Conservation (phyloP, 2,329 filamentous ascomycete species). For the Zopfia rhizophila region DNA sequence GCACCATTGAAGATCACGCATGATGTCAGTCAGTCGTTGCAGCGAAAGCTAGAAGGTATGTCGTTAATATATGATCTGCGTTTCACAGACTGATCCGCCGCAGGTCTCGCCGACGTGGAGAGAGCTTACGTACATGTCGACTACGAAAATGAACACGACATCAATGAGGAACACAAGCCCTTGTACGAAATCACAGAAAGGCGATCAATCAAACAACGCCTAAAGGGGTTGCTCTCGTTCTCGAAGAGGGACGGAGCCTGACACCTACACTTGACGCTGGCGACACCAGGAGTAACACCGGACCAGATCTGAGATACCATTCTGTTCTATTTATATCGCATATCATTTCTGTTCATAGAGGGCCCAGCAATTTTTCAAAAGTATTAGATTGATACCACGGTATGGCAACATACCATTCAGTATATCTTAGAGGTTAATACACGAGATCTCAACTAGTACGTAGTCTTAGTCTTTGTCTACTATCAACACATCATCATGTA, state of each 20-base stretch:
- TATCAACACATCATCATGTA: too few species aligned
- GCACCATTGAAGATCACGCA: slow-evolving; percentile 67
- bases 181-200: slow-evolving; percentile 47
- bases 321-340: slow-evolving; percentile 9
- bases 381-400: slow-evolving; percentile 19
- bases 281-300: neutral
- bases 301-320: slow-evolving; percentile 2
- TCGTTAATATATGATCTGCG: neutral
- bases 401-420: slow-evolving; percentile 11
- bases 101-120: slow-evolving; percentile 51
- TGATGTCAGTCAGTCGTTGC: slow-evolving; percentile 68
- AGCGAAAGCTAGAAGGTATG: slow-evolving; percentile 69
- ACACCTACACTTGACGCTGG: slow-evolving; percentile 4
- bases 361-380: slow-evolving; percentile 8
- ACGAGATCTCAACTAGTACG: slow-evolving; percentile 3
- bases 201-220: slow-evolving; percentile 45
- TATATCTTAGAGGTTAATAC: slow-evolving; percentile 14
- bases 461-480: slow-evolving; percentile 10
- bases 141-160: slow-evolving; percentile 55
- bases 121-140: slow-evolving; percentile 63
- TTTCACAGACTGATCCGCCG: slow-evolving; percentile 17
- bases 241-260: slow-evolving; percentile 33
- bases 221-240: slow-evolving; percentile 36
- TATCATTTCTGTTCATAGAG: slow-evolving; percentile 5
- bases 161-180: slow-evolving; percentile 53